Base-by-base conservation (phyloP, 148 eudicot species). In the Spergularia marina region DNA sequence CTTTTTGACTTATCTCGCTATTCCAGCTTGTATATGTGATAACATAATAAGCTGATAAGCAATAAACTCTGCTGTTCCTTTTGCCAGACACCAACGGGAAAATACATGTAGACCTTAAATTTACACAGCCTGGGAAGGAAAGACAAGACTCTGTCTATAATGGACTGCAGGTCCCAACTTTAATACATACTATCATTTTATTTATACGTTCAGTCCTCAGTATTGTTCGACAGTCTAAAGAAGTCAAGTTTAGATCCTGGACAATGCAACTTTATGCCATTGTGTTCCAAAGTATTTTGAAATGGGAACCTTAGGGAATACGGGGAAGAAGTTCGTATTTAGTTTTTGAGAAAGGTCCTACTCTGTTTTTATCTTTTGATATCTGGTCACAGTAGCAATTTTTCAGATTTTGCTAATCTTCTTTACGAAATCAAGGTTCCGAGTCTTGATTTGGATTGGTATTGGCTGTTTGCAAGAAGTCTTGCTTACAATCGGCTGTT, bases 111-210 rank as follows among this genome's bases (percentile, higher is more conserved):
- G 89, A 85, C 74, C 84, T 96, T 61, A 96, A 88, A 84, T 96
- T 92, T 81, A 82, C 99, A 68, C 83, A 85, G 82, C 98, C 99
- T 55, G 99, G 99, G 65, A 92, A 92, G 86, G 99, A 96, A 84
- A 88, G 99, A 83, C 99, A 96, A 83, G 97, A 92, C 81, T 92
- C 98, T 53, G 98, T 92, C 55, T 90, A 81, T 75, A 92, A 81
- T 80, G 98, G 98, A 70, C 87, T 92, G 81, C 90, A 90, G 96
- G 98, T 90, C 75, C 79, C 74, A 55, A 52, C 54, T 53, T 47
- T 9, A 2, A 23, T 61, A 39, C 1, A n/a, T 71, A 5, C 52
- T 40, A 52, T 20, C 16, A 2, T 53, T 41, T 16, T 16, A 57
- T 68, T 49, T 51, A 13, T 68, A n/a, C 15, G 25, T 5, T 70